Evolutionary conservation across 2,329 filamentous ascomycete genomes (phyloP), one percentile per base, ranked within the genome.

Genomic region (Bipolaris bicolor): DNA sequence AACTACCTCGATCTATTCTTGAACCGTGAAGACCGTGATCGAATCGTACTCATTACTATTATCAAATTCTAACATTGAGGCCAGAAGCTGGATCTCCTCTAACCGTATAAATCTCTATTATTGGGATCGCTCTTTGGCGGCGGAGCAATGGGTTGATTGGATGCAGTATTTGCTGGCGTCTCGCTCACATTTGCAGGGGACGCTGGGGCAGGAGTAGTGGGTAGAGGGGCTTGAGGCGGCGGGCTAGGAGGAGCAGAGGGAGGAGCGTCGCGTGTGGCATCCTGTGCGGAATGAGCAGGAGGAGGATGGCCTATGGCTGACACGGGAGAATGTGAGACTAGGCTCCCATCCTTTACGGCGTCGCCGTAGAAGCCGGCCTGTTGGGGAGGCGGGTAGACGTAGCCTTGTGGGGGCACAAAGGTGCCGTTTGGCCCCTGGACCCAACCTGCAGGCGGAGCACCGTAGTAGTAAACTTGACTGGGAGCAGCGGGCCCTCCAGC

Each of bases 401-500:
- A 67, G 26, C 65, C 67, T 46, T 67, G 67, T 1, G 58, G 55
- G 7, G 66, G 64, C 29, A 65, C 49, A 16, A 63, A 60, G 7
- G 53, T 57, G 13, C 67, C 67, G 29, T 67, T 61, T 7, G 61
- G 64, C 20, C 59, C 58, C 13, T 60, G 51, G 5, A 65, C 52
- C 61, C 59, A 68, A 4, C 66, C 67, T 15, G 62, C 62, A 13
- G 64, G 64, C n/a, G 62, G 64, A 37, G 64, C 64, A 15, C 63
- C 62, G 37, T 68, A 68, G 57, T 70, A 70, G 45, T 57, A 67
- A 5, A 68, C 65, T 34, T 67, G 65, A 4, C 66, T 61, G 10
- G 52, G 55, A n/a, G 58, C 55, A 20, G 60, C 60, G 24, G 62
- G 61, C 24, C 29, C 55, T 53, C 10, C 48, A 56, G 61, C 45